Base-by-base conservation (phyloP, 176 grass and related monocot species). In the maize (Zea mays) region DNA sequence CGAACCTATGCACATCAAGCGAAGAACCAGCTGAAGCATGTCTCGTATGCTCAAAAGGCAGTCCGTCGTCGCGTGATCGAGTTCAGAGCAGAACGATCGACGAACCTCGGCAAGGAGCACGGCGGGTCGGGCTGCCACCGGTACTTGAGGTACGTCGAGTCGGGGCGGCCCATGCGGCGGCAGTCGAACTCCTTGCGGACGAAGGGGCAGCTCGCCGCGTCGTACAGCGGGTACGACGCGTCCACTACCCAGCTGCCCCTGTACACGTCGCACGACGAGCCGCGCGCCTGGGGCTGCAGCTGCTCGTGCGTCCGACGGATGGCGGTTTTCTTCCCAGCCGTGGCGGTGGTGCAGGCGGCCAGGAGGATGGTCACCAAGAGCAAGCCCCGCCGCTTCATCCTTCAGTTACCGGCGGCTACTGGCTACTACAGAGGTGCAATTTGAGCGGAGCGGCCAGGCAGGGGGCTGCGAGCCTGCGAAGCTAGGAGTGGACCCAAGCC, bases 131-230 rank as follows among this genome's bases (percentile, higher is more conserved):
- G 96, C 44, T 75, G 85, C 96, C 96, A 98, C 72, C 90, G 84
- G 79, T 90, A 92, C 80, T 76, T 85, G 78, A 92, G 96, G 77
- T 92, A 98, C 47, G 6, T 5, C 43, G 65, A 85, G 75, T 98
- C 96, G 17, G 87, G 76, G 33, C 92, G 96, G 55, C 79, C 74
- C 21, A 82, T 92, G 41, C 80, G 86, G 44, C 52, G 20, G 89
- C 96, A 95, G 66, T 98, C 78, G 83, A 92, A 98, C 83, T 88
- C 85, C 34, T 77, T 34, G 12, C 92, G 91, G 76, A 95, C 64
- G 71, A 98, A 95, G 3, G 92, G 90, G 71, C 96, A 98, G 13
- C 40, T 55, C 40, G 83, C 59, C 20, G 96, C 85, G 82, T 92
- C 83, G 67, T 98, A 98, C 20, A 92, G 81, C 16, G 92, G 96